These are phyloP conservation scores for Hypoxylon subgilvum DNA, from an alignment of 495 filamentous ascomycete species.

Conservation along the genomic window DNA sequence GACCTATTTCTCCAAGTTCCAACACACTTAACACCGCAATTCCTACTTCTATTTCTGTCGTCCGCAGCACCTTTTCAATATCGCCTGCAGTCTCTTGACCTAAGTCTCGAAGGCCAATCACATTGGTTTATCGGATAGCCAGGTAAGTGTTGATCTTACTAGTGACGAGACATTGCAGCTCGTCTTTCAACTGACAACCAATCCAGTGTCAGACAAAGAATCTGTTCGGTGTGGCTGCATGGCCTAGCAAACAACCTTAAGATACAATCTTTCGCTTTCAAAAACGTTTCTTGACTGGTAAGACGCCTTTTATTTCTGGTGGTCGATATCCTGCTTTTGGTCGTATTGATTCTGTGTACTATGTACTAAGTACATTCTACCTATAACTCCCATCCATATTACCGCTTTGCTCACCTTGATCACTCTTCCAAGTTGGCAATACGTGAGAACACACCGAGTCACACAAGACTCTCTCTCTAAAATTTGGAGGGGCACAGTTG, in stretches of 20 bases:
- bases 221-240: slow-evolving; percentile 4
- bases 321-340: no score
- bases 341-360: no score
- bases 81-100: slow-evolving; percentile 19
- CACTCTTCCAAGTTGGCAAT: no score
- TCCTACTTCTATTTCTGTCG: slow-evolving; percentile 14
- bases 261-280: background rate
- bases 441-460: no score
- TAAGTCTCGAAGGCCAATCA: slow-evolving; percentile 16
- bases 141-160: slow-evolving; percentile 21
- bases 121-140: background rate
- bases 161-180: background rate
- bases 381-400: no score
- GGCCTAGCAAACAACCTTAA: slow-evolving; percentile 5
- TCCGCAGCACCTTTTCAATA: slow-evolving; percentile 13
- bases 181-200: slow-evolving; percentile 12
- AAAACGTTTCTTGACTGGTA: no score
- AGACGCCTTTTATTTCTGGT: no score
- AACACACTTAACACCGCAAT: background rate
- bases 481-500: no score
- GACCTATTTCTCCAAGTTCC: background rate
- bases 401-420: no score
- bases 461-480: no score
- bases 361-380: background rate
- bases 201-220: slow-evolving; percentile 9